Base-by-base conservation (phyloP, 225 moss, liverwort and hornwort genomes). In the Thuidium tamariscinum region DNA sequence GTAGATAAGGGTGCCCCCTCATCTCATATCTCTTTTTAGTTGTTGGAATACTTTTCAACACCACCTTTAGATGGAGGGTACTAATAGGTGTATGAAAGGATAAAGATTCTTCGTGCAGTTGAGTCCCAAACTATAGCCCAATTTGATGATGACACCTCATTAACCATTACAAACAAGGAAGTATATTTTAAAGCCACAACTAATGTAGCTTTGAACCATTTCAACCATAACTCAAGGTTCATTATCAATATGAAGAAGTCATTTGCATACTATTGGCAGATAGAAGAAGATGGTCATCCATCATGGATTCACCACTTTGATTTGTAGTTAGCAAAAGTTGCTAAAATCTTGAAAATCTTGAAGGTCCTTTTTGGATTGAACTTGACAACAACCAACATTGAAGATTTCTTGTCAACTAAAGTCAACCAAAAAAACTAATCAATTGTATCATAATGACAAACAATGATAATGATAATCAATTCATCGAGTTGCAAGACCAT, bases 241-340 rank as follows among this genome's bases (percentile, higher is more conserved):
- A 65, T 10, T 19, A 65, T 65, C n/a, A 65, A 65, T 1, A 65
- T n/a, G n/a, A n/a, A n/a, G 19, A n/a, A 65, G 19, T 10, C 65
- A 1, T 65, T 3, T 19, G 7, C 2, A 1, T n/a, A n/a, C n/a
- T 34, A 5, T 34, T n/a, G 18, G 5, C 65, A n/a, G 5, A 3
- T 5, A 0, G 2, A 3, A 65, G 5, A 27, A n/a, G 0, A 0
- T 10, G 1, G 19, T 0, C 3, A 10, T 0, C 10, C 10, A 65
- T n/a, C 19, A 17, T 19, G 5, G 6, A 19, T 4, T 10, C 11
- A 65, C n/a, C 3, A 65, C 10, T 65, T 65, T 19, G 5, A n/a
- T 2, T n/a, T 10, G 20, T 0, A 20, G 1, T 19, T 0, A 11
- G 3, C 3, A 5, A 2, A 65, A 65, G n/a, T 5, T 65, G 19